These are phyloP conservation scores for Rhexocercosporidium sp. DNA, from an alignment of 2,329 filamentous ascomycete genomes.

Conservation along the genomic window DNA sequence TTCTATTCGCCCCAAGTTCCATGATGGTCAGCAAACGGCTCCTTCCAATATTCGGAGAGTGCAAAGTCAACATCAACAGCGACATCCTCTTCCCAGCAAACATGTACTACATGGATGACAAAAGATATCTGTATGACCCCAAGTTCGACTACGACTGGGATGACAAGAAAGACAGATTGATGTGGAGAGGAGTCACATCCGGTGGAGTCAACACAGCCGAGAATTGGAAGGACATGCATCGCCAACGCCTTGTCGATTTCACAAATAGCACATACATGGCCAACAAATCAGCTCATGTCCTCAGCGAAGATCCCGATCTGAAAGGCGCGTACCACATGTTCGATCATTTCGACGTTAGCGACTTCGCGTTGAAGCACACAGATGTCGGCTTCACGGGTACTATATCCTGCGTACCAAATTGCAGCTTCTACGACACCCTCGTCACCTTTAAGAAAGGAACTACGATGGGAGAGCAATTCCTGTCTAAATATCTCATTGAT, in stretches of 20 bases:
- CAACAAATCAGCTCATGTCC: conserved; percentile 45
- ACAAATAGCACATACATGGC: conserved; percentile 55
- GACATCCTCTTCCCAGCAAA: conserved; percentile 69
- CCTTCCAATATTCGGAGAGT: conserved; percentile 66
- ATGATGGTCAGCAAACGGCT: conserved; percentile 58
- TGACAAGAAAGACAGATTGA: conserved; percentile 57
- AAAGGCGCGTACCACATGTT: conserved; percentile 48
- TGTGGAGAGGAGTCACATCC: conserved; percentile 71
- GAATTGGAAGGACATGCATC: conserved; percentile 61
- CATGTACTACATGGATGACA: conserved; percentile 66
- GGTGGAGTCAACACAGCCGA: conserved; percentile 57
- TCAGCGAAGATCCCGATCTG: conserved; percentile 42
- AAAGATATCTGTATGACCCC: conserved; percentile 62
- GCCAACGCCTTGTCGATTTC: conserved; percentile 62
- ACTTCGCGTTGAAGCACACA: conserved; percentile 40
- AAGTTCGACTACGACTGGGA: conserved; percentile 62
- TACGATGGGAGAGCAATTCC: conserved; percentile 61
- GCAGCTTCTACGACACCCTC: conserved; percentile 53
- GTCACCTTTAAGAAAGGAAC: conserved; percentile 56
- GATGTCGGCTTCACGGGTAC: conserved; percentile 45
- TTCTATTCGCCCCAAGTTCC: conserved; percentile 59
- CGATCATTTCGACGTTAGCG: conserved; percentile 49
- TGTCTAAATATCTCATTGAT: conserved; percentile 73
- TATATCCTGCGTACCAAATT: conserved; percentile 52
- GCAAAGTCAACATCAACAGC: conserved; percentile 59